These are phyloP conservation scores for Populus trichocarpa DNA, from an alignment of 441 rosid genomes.

Conservation along the genomic window DNA sequence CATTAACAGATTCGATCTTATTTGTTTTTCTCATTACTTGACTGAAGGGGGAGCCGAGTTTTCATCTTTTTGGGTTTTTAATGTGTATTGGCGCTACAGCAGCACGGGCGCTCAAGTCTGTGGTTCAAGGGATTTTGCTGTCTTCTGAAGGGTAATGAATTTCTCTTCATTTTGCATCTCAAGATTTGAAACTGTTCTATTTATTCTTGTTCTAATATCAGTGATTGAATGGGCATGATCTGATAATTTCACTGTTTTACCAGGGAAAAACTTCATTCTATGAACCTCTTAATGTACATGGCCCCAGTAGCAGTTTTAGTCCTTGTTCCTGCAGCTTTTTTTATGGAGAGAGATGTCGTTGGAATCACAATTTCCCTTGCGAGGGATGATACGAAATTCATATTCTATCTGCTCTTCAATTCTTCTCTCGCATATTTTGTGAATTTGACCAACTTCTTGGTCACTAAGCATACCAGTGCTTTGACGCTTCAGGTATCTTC, in stretches of 20 bases:
- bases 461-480: conserved; percentile 56
- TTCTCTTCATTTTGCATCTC: background rate
- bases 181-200: background rate
- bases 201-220: background rate
- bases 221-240: background rate
- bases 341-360: conserved; percentile 39
- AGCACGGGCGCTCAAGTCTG: conserved; percentile 53
- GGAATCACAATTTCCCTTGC: conserved; percentile 47
- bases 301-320: conserved; percentile 46
- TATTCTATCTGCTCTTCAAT: conserved; percentile 43
- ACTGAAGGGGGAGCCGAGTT: conserved; percentile 63
- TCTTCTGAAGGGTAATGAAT: conserved; percentile 61
- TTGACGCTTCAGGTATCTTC: conserved; percentile 48
- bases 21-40: background rate
- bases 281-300: conserved; percentile 60
- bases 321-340: conserved; percentile 39
- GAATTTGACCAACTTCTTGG: conserved; percentile 49
- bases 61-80: conserved; percentile 68
- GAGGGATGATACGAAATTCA: conserved; percentile 37
- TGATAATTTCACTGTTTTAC: background rate
- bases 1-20: background rate
- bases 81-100: conserved; percentile 68
- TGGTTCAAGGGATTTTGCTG: conserved; percentile 37
- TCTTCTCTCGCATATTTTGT: conserved; percentile 48
- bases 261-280: conserved; percentile 52